Evolutionary conservation across 2,329 filamentous ascomycete species (phyloP).

Genomic region (Eutypa lata): DNA sequence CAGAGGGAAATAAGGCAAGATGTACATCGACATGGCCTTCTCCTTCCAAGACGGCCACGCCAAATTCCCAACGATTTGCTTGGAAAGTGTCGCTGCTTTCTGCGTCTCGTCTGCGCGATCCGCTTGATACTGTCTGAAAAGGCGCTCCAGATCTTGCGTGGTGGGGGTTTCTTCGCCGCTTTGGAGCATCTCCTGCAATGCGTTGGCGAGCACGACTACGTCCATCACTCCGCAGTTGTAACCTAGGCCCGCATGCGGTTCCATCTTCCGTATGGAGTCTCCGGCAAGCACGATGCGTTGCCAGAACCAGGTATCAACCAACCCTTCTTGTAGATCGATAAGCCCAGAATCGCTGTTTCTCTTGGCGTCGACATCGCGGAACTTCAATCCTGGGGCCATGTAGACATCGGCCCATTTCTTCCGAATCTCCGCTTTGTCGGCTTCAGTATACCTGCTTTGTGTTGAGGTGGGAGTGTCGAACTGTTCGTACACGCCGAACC

Average conservation of each 20-base stretch:
- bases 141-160: conserved; percentile 12
- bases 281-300: conserved; percentile 31
- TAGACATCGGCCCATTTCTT: conserved; percentile 23
- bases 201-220: conserved; percentile 23
- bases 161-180: conserved; percentile 6
- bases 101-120: conserved; percentile 17
- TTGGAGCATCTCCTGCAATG: conserved; percentile 16
- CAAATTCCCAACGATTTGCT: conserved; percentile 8
- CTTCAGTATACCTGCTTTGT: conserved; percentile 23
- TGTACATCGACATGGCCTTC: conserved; percentile 16
- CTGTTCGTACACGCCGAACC: conserved; percentile 25
- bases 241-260: conserved; percentile 30
- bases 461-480: conserved; percentile 21
- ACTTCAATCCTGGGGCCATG: conserved; percentile 14
- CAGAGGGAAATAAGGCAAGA: conserved; percentile 8
- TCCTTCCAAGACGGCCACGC: conserved; percentile 14
- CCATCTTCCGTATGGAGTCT: conserved; percentile 34
- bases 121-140: conserved; percentile 21
- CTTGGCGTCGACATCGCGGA: conserved; percentile 24
- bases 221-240: conserved; percentile 30
- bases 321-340: conserved; percentile 32
- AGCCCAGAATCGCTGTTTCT: conserved; percentile 14
- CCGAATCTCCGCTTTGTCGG: conserved; percentile 25
- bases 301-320: conserved; percentile 27
- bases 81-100: conserved; percentile 15